phyloP scores from a whole-genome alignment of 495 filamentous ascomycete species.

The Aspergillus hancockii region DNA sequence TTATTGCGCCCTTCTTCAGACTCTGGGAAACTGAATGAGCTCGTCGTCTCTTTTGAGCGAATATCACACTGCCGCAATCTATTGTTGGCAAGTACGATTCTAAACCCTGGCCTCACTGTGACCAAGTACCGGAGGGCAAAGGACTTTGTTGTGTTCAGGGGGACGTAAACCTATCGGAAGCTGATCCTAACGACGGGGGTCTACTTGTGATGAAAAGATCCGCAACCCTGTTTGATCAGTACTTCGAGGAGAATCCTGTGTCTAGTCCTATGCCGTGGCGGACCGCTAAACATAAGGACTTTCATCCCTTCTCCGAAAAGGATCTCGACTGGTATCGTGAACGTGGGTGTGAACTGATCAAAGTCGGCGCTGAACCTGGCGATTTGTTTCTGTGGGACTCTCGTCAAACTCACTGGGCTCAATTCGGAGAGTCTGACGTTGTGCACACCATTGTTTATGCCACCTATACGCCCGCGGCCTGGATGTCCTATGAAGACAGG shows the following conservation, averaged over 20 bases:
- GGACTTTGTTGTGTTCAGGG: slow-evolving; percentile 45
- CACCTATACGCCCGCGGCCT: slow-evolving; percentile 38
- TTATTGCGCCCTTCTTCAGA: slow-evolving; percentile 31
- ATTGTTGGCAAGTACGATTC: slow-evolving; percentile 11
- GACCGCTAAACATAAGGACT: slow-evolving; percentile 31
- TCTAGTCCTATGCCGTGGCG: slow-evolving; percentile 20
- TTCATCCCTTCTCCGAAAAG: slow-evolving; percentile 28
- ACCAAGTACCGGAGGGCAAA: slow-evolving; percentile 27
- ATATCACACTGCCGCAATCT: slow-evolving; percentile 20
- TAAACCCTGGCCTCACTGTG: slow-evolving; percentile 30
- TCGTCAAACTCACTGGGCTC: slow-evolving; percentile 37
- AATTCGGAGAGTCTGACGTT: slow-evolving; percentile 21
- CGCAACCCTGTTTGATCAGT: slow-evolving; percentile 31
- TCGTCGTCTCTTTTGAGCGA: slow-evolving; percentile 36
- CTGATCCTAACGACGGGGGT: slow-evolving; percentile 37
- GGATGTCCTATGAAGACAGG: slow-evolving; percentile 33
- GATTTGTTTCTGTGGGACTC: slow-evolving; percentile 49
- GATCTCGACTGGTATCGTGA: slow-evolving; percentile 37
- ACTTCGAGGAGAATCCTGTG: slow-evolving; percentile 31
- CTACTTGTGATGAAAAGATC: slow-evolving; percentile 35
- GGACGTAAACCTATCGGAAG: slow-evolving; percentile 40
- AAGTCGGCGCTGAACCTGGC: slow-evolving; percentile 41
- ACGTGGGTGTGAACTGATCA: slow-evolving; percentile 26
- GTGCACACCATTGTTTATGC: slow-evolving; percentile 40
- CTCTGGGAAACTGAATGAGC: slow-evolving; percentile 35